Percentiles rank a stretch among this genome's conserved stretches.
phyloP scores from a whole-genome alignment of 2,329 filamentous ascomycete genomes.

The Aspergillus sp. region DNA sequence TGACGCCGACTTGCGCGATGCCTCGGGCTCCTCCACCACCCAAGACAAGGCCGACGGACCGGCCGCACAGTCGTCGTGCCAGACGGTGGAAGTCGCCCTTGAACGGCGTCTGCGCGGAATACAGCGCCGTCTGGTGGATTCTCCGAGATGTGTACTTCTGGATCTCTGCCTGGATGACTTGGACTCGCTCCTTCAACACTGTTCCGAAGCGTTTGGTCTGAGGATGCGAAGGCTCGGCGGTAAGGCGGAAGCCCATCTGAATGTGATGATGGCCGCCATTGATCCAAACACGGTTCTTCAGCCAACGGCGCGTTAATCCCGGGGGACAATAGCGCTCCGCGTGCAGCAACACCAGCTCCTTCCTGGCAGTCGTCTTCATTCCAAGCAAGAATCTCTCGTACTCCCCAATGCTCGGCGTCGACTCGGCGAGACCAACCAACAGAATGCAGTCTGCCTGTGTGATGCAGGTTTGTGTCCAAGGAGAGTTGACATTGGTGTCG shows the following conservation, averaged over 20 bases:
- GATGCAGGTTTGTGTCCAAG: conserved; percentile 98
- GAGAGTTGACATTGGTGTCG: conserved; percentile 93
- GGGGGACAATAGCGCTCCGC: conserved; percentile 81
- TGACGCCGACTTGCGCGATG: conserved; percentile 89
- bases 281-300: conserved; percentile 93
- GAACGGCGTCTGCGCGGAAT: conserved; percentile 86
- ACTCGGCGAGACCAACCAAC: conserved; percentile 85
- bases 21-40: conserved; percentile 91
- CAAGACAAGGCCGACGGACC: conserved; percentile 89
- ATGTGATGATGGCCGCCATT: conserved; percentile 97
- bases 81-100: conserved; percentile 97
- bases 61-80: conserved; percentile 84
- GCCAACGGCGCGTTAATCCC: conserved; percentile 83
- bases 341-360: conserved; percentile 87
- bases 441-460: conserved; percentile 95
- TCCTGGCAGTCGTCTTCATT: conserved; percentile 94
- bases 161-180: conserved; percentile 93
- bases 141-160: conserved; percentile 97
- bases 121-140: conserved; percentile 82
- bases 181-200: conserved; percentile 85
- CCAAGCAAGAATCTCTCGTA: conserved; percentile 95
- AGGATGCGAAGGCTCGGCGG: conserved; percentile 71
- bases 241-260: conserved; percentile 84
- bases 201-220: conserved; percentile 76
- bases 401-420: conserved; percentile 85